A percentile compares a stretch with the other conserved stretches of the same genome.
phyloP scores from a whole-genome alignment of 306 rosid genomes.

The Nissolia schottii region DNA sequence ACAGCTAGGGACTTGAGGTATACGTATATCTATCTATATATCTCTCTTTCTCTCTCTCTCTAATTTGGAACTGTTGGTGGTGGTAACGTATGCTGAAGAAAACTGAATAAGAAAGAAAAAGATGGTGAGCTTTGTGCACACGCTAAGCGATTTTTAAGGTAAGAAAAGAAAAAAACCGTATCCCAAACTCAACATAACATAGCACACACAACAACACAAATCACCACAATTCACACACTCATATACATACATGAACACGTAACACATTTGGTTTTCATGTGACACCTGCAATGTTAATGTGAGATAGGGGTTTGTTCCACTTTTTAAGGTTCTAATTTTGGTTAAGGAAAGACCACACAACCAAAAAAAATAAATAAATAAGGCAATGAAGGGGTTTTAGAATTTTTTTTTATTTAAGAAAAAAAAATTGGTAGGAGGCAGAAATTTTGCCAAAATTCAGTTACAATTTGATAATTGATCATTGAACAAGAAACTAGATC shows the following conservation, averaged over 20 bases:
- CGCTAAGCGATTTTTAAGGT: conserved; percentile 51
- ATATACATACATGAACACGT: conserved; percentile 9
- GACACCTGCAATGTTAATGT: conserved; percentile 41
- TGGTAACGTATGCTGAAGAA: conserved; percentile 34
- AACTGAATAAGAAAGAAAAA: conserved; percentile 29
- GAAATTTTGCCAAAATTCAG: no score
- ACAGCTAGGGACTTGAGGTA: background rate
- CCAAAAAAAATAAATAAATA: background rate
- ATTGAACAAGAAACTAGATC: no score
- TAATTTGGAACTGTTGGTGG: conserved; percentile 25
- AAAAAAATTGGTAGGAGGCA: no score
- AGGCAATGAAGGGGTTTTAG: background rate
- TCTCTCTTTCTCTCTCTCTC: background rate
- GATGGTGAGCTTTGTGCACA: conserved; percentile 49
- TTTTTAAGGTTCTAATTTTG: conserved; percentile 48
- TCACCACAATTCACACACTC: conserved; percentile 14
- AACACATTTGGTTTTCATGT: conserved; percentile 15
- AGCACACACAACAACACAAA: background rate
- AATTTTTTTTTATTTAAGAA: background rate
- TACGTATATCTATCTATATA: background rate
- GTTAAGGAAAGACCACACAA: conserved; percentile 29
- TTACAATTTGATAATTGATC: no score
- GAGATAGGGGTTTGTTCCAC: conserved; percentile 55
- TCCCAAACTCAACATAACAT: conserved; percentile 32
- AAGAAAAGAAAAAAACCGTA: no score